Base-by-base conservation (phyloP, 345 rosid species). In the Bruguiera sexangula region DNA sequence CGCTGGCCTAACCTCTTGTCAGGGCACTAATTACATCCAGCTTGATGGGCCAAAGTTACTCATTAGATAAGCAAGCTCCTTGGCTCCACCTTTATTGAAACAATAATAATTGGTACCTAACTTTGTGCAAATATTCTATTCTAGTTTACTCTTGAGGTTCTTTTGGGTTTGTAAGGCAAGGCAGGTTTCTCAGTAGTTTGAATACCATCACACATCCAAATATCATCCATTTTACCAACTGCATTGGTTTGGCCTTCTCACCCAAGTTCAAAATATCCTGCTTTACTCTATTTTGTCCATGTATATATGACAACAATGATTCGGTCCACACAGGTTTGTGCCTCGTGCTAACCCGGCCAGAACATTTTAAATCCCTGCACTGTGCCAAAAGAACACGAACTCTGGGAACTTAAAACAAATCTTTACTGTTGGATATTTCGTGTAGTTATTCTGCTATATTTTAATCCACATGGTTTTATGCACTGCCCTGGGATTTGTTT, bases 1-100 rank as follows among this genome's bases (percentile, higher is more conserved):
- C 2, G 10, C 13, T 2, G 58, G 58, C 26, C 58, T n/a, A 39
- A 54, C 27, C 58, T 54, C 27, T 2, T 34, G 58, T 16, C 30
- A 15, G 20, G 51, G n/a, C 51, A 66, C 21, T 30, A 59, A 66
- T 15, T 22, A 27, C 60, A 6, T 53, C n/a, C 27, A 52, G 48
- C 27, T n/a, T 30, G 30, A 51, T 63, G 48, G 69, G 66, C 68
- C 69, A 26, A 30, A 11, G 57, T 68, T 6, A 9, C 22, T 53
- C 48, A 11, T 27, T 61, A 31, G 30, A 60, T 56, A n/a, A n/a
- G n/a, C n/a, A 32, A 62, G 62, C 63, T 71, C 69, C 54, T 71
- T 61, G 56, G 55, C 46, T 64, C 6, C 20, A 34, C 50, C 48
- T 57, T 58, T 39, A 8, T 50, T 53, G 66, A 32, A 51, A 54